phyloP scores from a whole-genome alignment of 2,329 filamentous ascomycete genomes.

The Penicillium decumbens region DNA sequence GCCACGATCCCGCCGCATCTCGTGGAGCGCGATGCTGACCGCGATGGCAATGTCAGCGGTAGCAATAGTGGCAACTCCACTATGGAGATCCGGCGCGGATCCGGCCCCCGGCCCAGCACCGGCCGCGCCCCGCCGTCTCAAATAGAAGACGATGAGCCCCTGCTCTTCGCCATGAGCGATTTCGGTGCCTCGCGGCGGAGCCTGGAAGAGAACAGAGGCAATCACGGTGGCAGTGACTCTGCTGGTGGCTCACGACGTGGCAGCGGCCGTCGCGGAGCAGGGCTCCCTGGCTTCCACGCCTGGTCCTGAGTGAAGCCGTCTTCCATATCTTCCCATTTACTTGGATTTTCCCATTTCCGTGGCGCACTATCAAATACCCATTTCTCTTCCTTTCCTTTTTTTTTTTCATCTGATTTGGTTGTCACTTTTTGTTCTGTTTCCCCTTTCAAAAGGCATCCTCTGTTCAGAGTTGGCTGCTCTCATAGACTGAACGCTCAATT shows the following conservation, averaged over 20 bases:
- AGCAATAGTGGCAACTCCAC: slow-evolving; percentile 39
- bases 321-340: not conserved
- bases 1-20: slow-evolving; percentile 30
- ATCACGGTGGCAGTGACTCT: slow-evolving; percentile 29
- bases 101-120: slow-evolving; percentile 33
- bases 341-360: not conserved
- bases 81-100: slow-evolving; percentile 34
- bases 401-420: not conserved
- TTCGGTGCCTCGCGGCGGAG: slow-evolving; percentile 42
- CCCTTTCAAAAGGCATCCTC: slow-evolving; percentile 8
- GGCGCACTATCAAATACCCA: not conserved
- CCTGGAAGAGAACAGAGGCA: slow-evolving; percentile 39
- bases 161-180: slow-evolving; percentile 47
- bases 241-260: slow-evolving; percentile 32
- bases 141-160: slow-evolving; percentile 42
- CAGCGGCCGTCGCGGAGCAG: slow-evolving; percentile 34
- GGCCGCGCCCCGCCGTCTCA: slow-evolving; percentile 31
- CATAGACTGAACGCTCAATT: slow-evolving; percentile 19
- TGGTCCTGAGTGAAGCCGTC: slow-evolving; percentile 27
- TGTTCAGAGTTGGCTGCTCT: slow-evolving; percentile 9
- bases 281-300: slow-evolving; percentile 31
- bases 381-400: not conserved
- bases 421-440: not conserved
- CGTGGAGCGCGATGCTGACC: slow-evolving; percentile 35
- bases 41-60: slow-evolving; percentile 38